Percentiles rank a stretch among this genome's conserved stretches.
These are phyloP conservation scores for Clitoria ternatea DNA, from an alignment of 306 rosid species.

Conservation along the genomic window DNA sequence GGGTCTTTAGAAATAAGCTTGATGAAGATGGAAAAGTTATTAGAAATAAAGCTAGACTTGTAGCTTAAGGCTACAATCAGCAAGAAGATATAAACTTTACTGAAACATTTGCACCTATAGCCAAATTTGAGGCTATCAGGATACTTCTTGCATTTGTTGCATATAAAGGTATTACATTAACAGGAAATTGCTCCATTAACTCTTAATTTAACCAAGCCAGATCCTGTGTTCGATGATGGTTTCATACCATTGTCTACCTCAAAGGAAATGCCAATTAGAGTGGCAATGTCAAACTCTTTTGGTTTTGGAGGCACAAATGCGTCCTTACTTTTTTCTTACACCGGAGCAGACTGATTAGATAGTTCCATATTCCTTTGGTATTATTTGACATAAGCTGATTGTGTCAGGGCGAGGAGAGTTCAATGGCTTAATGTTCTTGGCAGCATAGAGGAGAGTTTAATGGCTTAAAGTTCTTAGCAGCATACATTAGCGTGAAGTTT, in stretches of 20 bases:
- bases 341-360: constrained; percentile 25
- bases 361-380: neutral
- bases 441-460: neutral
- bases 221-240: constrained; percentile 55
- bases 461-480: neutral
- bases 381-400: constrained; percentile 3
- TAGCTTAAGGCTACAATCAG: too few relatives aligned
- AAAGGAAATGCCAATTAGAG: constrained; percentile 61
- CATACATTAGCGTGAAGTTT: neutral
- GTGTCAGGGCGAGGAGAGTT: neutral
- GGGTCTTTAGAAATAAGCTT: too few relatives aligned
- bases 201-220: constrained; percentile 81
- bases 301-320: constrained; percentile 99
- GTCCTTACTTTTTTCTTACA: constrained; percentile 64
- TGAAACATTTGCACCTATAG: too few relatives aligned
- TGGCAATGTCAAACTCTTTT: constrained; percentile 84
- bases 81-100: too few relatives aligned
- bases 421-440: neutral
- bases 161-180: too few relatives aligned
- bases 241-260: constrained; percentile 71
- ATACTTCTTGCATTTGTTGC: too few relatives aligned
- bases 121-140: too few relatives aligned
- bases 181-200: constrained; percentile 94
- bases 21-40: too few relatives aligned
- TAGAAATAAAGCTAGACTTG: too few relatives aligned